These are phyloP conservation scores for Paradendryphiella salina DNA, from an alignment of 2,329 filamentous ascomycete genomes.

Conservation along the genomic window DNA sequence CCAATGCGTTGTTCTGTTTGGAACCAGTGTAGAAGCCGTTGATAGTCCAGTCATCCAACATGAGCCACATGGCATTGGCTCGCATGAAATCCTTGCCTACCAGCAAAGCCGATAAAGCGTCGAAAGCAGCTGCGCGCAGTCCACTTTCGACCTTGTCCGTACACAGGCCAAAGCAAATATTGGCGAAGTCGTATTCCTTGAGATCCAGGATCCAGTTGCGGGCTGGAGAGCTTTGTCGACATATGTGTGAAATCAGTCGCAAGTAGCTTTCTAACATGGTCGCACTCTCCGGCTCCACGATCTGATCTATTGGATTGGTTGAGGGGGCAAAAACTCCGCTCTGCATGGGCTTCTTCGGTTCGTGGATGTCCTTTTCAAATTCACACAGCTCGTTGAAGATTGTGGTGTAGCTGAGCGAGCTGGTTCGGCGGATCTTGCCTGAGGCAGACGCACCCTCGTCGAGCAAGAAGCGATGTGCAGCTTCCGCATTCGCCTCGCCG, in stretches of 20 bases:
- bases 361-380: slow-evolving; percentile 76
- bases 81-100: slow-evolving; percentile 70
- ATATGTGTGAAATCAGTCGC: slow-evolving; percentile 80
- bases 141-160: slow-evolving; percentile 75
- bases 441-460: slow-evolving; percentile 73
- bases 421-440: slow-evolving; percentile 77
- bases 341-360: slow-evolving; percentile 66
- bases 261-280: slow-evolving; percentile 97
- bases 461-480: slow-evolving; percentile 84
- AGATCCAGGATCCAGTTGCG: slow-evolving; percentile 73
- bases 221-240: slow-evolving; percentile 71
- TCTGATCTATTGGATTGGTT: slow-evolving; percentile 49
- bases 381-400: slow-evolving; percentile 89
- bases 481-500: slow-evolving; percentile 77
- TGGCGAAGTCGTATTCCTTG: slow-evolving; percentile 69
- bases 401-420: slow-evolving; percentile 88
- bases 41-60: slow-evolving; percentile 75
- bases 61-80: slow-evolving; percentile 75
- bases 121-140: slow-evolving; percentile 81
- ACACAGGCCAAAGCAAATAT: slow-evolving; percentile 76
- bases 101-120: slow-evolving; percentile 74
- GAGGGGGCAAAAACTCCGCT: slow-evolving; percentile 57
- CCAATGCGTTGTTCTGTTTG: slow-evolving; percentile 35
- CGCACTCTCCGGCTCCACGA: slow-evolving; percentile 90
- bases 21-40: slow-evolving; percentile 41